phyloP scores from a whole-genome alignment of 495 filamentous ascomycete species.

The Talaromyces stipitatus region DNA sequence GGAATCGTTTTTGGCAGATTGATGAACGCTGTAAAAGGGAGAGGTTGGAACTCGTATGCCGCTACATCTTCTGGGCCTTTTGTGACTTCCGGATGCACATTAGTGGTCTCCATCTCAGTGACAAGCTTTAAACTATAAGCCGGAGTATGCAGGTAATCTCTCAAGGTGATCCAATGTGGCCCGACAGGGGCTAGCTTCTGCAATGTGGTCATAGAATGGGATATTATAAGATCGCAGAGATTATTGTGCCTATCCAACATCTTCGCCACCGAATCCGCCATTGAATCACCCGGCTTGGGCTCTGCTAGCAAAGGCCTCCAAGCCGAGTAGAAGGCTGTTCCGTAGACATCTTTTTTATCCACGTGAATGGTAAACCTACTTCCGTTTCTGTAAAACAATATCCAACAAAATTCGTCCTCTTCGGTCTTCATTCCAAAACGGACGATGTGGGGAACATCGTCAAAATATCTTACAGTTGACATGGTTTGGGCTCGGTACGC shows the following conservation, averaged over 20 bases:
- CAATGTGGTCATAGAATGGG: constrained; percentile 1
- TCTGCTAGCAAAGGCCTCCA: background rate
- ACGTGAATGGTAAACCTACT: background rate
- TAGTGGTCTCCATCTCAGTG: background rate
- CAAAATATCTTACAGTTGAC: constrained; percentile 1
- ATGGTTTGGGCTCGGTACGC: background rate
- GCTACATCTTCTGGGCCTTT: background rate
- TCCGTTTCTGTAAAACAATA: background rate
- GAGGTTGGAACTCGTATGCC: constrained; percentile 1
- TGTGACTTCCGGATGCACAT: background rate
- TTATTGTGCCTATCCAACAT: background rate
- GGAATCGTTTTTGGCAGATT: background rate
- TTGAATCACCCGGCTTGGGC: background rate
- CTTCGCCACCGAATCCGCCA: background rate
- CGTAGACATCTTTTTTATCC: background rate
- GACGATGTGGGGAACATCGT: constrained; percentile 4
- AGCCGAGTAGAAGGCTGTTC: background rate
- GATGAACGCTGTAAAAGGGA: background rate
- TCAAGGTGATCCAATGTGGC: background rate
- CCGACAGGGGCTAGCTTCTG: background rate
- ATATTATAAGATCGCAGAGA: constrained; percentile 1
- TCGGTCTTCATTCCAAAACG: constrained; percentile 1
- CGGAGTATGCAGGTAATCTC: constrained; percentile 2
- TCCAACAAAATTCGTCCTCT: background rate
- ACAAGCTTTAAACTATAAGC: background rate